Base-by-base conservation (phyloP, 768 basidiomycete species). In the Boletus rufocinnamomeus region DNA sequence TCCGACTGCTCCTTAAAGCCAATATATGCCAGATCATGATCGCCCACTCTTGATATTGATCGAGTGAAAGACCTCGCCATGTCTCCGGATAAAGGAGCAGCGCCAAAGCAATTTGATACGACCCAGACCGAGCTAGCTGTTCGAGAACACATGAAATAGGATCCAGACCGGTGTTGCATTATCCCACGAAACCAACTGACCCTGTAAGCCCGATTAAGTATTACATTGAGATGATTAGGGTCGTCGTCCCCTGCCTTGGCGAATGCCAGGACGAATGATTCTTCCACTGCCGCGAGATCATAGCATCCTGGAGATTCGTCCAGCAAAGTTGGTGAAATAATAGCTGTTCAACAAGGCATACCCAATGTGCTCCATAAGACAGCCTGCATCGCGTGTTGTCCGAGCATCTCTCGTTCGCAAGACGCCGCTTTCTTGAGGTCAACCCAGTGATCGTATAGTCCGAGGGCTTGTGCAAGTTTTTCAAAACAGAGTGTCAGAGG, bases 21-120 rank as follows among this genome's bases (percentile, higher is more conserved):
- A 94, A 76, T 53, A 90, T 81, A 67, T 90, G 84, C 93, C 91
- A 94, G 46, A 93, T 80, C 67, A 87, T 82, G 49, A 79, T 76
- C 21, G 88, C 85, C 92, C 93, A 94, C 35, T 79, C 73, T n/a
- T 76, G 74, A 69, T 89, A 89, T 68, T 88, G 86, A 38, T 80
- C 75, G 21, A 89, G 69, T 14, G 79, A 79, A 48, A 94, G 73
- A 7, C 86, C 84, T 2, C 79, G 74, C 91, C 92, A 94, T 17
- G 86, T 82, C 32, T 80, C 75, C 1, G 88, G 85, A 56, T 88
- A 84, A 13, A 93, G 74, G 14, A 94, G 79, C 41, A 82, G 75
- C 23, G 81, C 73, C 43, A 93, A 71, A 7, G 85, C 84, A 58
- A 84, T 79, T 52, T 81, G 75, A 66, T 87, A 89, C 10, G 79